Conservation (phyloP, 2,329 filamentous ascomycete genomes). For the Ophiocordyceps polyrhachis-furcata region DNA sequence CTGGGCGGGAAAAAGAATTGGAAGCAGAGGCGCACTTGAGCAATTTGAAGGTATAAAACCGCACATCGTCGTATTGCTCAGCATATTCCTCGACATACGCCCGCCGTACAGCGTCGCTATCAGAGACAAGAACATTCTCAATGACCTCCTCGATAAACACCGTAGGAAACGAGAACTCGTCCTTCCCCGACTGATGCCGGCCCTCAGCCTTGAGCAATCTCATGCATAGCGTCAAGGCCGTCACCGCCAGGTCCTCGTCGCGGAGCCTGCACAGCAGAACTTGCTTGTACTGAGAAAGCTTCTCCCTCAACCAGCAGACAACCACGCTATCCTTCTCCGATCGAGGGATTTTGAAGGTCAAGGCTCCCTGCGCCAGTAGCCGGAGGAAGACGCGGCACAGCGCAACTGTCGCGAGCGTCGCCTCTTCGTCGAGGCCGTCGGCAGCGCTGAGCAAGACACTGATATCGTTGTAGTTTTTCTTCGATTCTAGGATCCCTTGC, state of each 20-base stretch:
- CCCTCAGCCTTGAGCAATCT: conserved; percentile 66
- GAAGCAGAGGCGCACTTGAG: conserved; percentile 39
- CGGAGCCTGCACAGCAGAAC: conserved; percentile 42
- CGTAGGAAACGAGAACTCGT: conserved; percentile 51
- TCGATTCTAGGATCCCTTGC: conserved; percentile 64
- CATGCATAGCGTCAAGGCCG: conserved; percentile 65
- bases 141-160: conserved; percentile 49
- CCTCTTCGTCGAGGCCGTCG: conserved; percentile 29
- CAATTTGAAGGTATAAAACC: conserved; percentile 62
- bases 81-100: conserved; percentile 66
- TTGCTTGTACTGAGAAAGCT: conserved; percentile 51
- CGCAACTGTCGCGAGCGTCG: conserved; percentile 55
- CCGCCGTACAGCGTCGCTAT: conserved; percentile 39
- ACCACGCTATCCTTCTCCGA: conserved; percentile 60
- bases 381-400: conserved; percentile 75
- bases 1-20: not conserved
- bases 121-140: conserved; percentile 36
- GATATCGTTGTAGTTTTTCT: conserved; percentile 86
- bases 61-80: conserved; percentile 64
- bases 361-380: conserved; percentile 53
- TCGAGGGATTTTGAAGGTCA: conserved; percentile 45
- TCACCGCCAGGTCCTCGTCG: conserved; percentile 44
- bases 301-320: conserved; percentile 59
- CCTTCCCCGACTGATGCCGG: conserved; percentile 37
- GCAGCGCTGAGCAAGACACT: conserved; percentile 42